phyloP scores from a whole-genome alignment of 805 yeast species.

The Komagataella populi region DNA sequence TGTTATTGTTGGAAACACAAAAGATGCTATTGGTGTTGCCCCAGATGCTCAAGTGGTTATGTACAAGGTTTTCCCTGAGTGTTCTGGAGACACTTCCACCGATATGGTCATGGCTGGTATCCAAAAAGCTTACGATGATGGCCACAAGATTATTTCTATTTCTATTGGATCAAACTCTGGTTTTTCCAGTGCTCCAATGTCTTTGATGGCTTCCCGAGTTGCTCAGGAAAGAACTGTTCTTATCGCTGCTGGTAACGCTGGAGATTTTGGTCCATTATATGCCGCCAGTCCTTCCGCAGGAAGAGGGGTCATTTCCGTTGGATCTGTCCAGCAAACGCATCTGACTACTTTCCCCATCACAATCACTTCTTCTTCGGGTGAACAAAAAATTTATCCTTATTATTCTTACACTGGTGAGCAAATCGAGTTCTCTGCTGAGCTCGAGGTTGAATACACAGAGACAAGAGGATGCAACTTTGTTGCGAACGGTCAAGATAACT shows the following conservation, averaged over 20 bases:
- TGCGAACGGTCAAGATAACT: not conserved
- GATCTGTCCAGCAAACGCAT: constrained; percentile 4
- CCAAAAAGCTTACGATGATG: constrained; percentile 4
- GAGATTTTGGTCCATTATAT: constrained; percentile 5
- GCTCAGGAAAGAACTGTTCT: constrained; percentile 6
- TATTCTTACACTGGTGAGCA: not conserved
- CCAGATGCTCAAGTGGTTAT: constrained; percentile 8
- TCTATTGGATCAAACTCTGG: constrained; percentile 10
- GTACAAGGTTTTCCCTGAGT: constrained; percentile 8
- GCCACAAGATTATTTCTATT: constrained; percentile 5
- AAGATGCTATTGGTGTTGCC: constrained; percentile 8
- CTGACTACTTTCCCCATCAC: constrained; percentile 4
- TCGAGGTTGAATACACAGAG: constrained; percentile 1
- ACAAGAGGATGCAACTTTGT: not conserved
- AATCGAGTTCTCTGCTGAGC: not conserved
- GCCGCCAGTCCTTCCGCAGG: constrained; percentile 5
- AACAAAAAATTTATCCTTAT: not conserved
- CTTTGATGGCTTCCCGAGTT: constrained; percentile 6
- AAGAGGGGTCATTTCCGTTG: constrained; percentile 5
- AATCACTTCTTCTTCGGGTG: constrained; percentile 2
- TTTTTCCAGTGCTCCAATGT: constrained; percentile 4
- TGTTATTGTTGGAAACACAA: constrained; percentile 8
- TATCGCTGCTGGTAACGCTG: constrained; percentile 9
- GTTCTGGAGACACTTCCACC: constrained; percentile 7
- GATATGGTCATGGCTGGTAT: constrained; percentile 7